Percentiles rank a stretch among this genome's conserved stretches.
Evolutionary conservation across 1,284 basidiomycete genomes (phyloP).

Genomic region (Porogramme epimiltina): DNA sequence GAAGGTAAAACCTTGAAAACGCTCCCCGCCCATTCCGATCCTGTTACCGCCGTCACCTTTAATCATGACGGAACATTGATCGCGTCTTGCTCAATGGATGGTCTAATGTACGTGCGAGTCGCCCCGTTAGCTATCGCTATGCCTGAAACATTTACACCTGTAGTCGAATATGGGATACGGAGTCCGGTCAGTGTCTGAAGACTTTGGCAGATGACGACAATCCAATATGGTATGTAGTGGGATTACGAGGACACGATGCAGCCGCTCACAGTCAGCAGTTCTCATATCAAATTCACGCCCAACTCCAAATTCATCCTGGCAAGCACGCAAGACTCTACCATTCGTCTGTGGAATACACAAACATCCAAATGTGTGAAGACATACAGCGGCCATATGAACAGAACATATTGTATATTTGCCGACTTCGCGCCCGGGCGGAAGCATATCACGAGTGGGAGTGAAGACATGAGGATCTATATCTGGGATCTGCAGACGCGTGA

Average conservation of each 20-base stretch:
- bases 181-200: slow-evolving; percentile 96
- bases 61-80: slow-evolving; percentile 94
- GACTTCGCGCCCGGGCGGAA: slow-evolving; percentile 59
- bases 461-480: slow-evolving; percentile 85
- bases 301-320: slow-evolving; percentile 89
- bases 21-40: slow-evolving; percentile 94
- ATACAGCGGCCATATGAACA: slow-evolving; percentile 82
- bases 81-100: slow-evolving; percentile 94
- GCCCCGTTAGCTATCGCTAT: background rate
- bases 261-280: slow-evolving; percentile 44
- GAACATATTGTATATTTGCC: slow-evolving; percentile 73
- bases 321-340: slow-evolving; percentile 89
- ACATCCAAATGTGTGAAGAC: slow-evolving; percentile 94
- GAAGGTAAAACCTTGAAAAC: slow-evolving; percentile 80
- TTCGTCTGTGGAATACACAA: slow-evolving; percentile 94
- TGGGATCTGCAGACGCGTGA: slow-evolving; percentile 91
- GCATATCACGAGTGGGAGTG: slow-evolving; percentile 86
- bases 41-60: slow-evolving; percentile 92
- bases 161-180: slow-evolving; percentile 96
- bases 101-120: slow-evolving; percentile 71
- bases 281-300: slow-evolving; percentile 87
- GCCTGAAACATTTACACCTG: slow-evolving; percentile 9
- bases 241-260: slow-evolving; percentile 5
- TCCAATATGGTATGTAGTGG: slow-evolving; percentile 76
- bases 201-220: slow-evolving; percentile 96